Evolutionary conservation across 164 flowering plant genomes (phyloP).

Genomic region (Liquidambar formosana): DNA sequence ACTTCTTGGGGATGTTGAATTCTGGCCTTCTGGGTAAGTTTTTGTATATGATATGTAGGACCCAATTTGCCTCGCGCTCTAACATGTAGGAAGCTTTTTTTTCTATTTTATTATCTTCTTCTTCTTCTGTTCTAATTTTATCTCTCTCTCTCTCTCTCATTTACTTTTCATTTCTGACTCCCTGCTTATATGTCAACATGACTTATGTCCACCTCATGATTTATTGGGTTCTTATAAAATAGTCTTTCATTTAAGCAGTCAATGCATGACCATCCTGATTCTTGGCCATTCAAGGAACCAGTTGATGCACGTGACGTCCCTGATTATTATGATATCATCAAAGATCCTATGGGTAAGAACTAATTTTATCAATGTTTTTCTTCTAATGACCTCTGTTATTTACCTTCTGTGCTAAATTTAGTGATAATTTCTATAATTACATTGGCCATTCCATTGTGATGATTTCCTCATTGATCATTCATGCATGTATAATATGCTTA

Average conservation of each 20-base stretch:
- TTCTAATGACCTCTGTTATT: background rate
- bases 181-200: background rate
- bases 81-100: too few relatives aligned
- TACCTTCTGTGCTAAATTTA: background rate
- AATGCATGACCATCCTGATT: slow-evolving; percentile 89
- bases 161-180: too few relatives aligned
- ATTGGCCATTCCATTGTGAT: too few relatives aligned
- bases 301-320: slow-evolving; percentile 95
- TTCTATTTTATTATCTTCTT: too few relatives aligned
- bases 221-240: background rate
- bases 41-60: too few relatives aligned
- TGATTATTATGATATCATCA: slow-evolving; percentile 89
- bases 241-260: slow-evolving; percentile 41
- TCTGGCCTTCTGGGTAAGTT: too few relatives aligned
- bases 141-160: too few relatives aligned
- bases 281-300: slow-evolving; percentile 98
- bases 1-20: too few relatives aligned
- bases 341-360: slow-evolving; percentile 90
- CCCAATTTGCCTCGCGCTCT: too few relatives aligned
- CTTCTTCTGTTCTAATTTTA: too few relatives aligned
- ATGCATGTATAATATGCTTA: too few relatives aligned
- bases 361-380: background rate
- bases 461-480: too few relatives aligned
- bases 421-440: background rate
- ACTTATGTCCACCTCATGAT: background rate